A percentile compares a stretch with the other conserved stretches of the same genome.
These are phyloP conservation scores for Piedraia hortae DNA, from an alignment of 2,329 filamentous ascomycete species.

Conservation along the genomic window DNA sequence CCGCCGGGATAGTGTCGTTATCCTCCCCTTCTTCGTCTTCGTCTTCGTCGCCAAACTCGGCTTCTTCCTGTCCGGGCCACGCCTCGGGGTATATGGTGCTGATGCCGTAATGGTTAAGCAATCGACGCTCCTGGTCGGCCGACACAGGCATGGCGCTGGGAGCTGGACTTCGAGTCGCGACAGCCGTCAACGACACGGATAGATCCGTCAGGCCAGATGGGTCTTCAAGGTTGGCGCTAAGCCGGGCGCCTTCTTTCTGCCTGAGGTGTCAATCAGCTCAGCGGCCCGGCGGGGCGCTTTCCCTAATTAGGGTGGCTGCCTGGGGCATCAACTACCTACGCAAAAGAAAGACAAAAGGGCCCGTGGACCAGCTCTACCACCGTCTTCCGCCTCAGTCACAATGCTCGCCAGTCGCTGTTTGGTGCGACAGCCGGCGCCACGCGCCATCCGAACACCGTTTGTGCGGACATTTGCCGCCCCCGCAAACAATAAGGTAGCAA, in stretches of 20 bases:
- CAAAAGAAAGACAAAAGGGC: too few relatives aligned
- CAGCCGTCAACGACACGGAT: too few relatives aligned
- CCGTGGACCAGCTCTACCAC: too few relatives aligned
- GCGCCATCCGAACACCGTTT: constrained; percentile 3
- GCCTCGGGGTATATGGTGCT: constrained; percentile 48
- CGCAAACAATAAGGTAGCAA: constrained; percentile 49
- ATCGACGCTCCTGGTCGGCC: constrained; percentile 43
- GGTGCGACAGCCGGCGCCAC: constrained; percentile 9
- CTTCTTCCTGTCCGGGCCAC: constrained; percentile 43
- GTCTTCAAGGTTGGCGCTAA: too few relatives aligned
- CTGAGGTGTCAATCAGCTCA: too few relatives aligned
- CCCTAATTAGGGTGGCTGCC: too few relatives aligned
- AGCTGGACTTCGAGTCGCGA: too few relatives aligned
- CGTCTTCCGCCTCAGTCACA: constrained; percentile 20
- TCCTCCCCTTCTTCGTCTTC: constrained; percentile 6
- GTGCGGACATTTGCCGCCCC: constrained; percentile 1
- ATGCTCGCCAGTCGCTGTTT: constrained; percentile 59
- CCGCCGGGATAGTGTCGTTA: constrained; percentile 4
- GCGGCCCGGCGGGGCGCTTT: too few relatives aligned
- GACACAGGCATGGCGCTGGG: constrained; percentile 19
- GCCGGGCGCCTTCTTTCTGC: too few relatives aligned
- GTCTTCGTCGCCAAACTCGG: constrained; percentile 17
- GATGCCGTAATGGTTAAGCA: constrained; percentile 78
- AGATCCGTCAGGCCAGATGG: too few relatives aligned
- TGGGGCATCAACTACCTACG: too few relatives aligned